Evolutionary conservation across 106 monocot genomes (phyloP), one percentile per base, ranked within the genome.

Genomic region (Allium cepa): DNA sequence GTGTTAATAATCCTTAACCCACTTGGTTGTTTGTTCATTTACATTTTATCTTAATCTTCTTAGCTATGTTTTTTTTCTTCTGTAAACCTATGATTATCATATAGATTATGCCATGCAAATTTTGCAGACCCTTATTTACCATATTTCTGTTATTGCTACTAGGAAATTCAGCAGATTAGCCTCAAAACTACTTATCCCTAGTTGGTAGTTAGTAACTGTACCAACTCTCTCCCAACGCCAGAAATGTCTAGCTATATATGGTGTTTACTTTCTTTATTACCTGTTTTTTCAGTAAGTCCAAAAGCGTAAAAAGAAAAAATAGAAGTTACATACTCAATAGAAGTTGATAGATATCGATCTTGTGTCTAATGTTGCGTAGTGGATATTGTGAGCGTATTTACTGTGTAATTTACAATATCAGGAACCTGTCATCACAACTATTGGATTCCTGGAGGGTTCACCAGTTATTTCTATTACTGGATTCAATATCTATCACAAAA

Each of bases 391-490:
- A 17, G 17, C 11, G 5, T 12, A 9, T 7, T 66, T 49, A 9
- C 3, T 66, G 65, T 66, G 48, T 48, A 47, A 7, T 49, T 48
- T 48, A 48, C 17, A 18, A 17, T 49, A 12, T 18, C 65, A 66
- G 65, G 47, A 22, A 15, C n/a, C 7, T 17, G 14, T 72, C 14
- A 45, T 64, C 55, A 81, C 78, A 9, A 78, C 83, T 47, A 88
- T 92, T 82, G 91, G 91, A 66, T 92, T 82, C 70, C 58, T 92
- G 61, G 62, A 88, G 17, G 91, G 77, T n/a, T 72, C 91, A 64
- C 91, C 91, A 47, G 49, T 75, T 69, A 18, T 88, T 17, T 69
- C 79, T 60, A 60, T 85, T 26, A 81, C 82, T 80, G 91, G 91
- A 47, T 92, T 92, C 79, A 84, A 78, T 73, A 62, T 91, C 50